Base-by-base conservation (phyloP, 1,284 basidiomycete species). In the Porogramme epimiltina region DNA sequence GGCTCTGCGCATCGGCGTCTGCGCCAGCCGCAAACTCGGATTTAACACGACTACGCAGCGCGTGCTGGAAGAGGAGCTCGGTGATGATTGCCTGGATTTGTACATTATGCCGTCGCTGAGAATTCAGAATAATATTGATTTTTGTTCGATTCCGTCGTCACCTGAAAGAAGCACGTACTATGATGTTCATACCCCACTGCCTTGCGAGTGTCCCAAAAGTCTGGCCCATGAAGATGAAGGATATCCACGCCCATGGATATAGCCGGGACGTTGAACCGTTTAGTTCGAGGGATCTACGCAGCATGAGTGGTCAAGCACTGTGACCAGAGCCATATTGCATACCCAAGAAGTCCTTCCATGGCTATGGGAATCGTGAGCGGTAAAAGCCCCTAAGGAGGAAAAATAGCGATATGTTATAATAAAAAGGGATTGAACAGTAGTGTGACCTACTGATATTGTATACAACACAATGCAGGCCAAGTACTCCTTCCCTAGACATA, bases 191-290 rank as follows among this genome's bases (percentile, higher is more conserved):
- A 51, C 80, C 82, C 73, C 77, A 78, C 55, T 85, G 73, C 25
- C 72, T 65, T 10, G 62, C 62, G 13, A 74, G 42, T 0, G 74
- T 72, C 8, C 66, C 69, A 26, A 75, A 24, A 3, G 78, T 62
- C 2, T 85, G 85, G 8, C 81, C 85, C 4, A 84, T 20, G 65
- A 87, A 82, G 6, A 90, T 73, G 63, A 77, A 72, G 2, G 71
- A 24, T 26, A 89, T 77, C 87, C 88, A 91, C 11, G 87, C 77
- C 78, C 72, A 77, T 1, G 80, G 78, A 11, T 70, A 64, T 31
- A 79, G 62, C 6, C 60, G 54, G 0, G 73, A 70, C 16, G 59
- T 66, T 16, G 69, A 50, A 3, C 74, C 75, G 15, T 65, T 64
- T 1, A 57, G 66, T 54, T 80, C 72, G 19, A 83, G 63, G 55